Evolutionary conservation across 805 yeast genomes (phyloP).

Genomic region (Ogataea henricii): DNA sequence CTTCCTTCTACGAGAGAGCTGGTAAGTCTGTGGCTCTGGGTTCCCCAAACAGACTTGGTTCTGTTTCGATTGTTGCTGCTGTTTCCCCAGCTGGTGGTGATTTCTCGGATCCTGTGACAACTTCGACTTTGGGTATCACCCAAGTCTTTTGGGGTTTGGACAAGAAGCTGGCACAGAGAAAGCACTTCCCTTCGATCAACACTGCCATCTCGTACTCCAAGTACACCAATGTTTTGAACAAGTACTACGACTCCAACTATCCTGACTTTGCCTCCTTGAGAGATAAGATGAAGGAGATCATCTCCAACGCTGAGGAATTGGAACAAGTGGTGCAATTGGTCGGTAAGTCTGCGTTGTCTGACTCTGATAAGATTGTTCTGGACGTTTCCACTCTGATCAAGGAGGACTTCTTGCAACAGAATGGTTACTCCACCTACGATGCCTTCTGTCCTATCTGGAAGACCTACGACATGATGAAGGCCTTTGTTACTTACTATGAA

Average conservation of each 20-base stretch:
- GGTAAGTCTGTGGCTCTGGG: constrained; percentile 96
- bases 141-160: constrained; percentile 99
- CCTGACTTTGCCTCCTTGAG: constrained; percentile 92
- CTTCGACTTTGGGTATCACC: constrained; percentile 98
- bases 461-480: constrained; percentile 97
- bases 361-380: constrained; percentile 92
- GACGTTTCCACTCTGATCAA: constrained; percentile 91
- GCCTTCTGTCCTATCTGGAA: constrained; percentile 99
- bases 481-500: constrained; percentile 86
- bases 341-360: constrained; percentile 97
- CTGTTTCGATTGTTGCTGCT: constrained; percentile 99
- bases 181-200: constrained; percentile 98
- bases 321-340: constrained; percentile 99
- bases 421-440: constrained; percentile 97
- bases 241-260: constrained; percentile 80
- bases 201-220: constrained; percentile 96
- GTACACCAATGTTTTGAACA: constrained; percentile 84
- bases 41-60: constrained; percentile 93
- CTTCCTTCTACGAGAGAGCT: constrained; percentile 99
- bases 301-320: constrained; percentile 95
- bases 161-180: constrained; percentile 98
- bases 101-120: constrained; percentile 99
- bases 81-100: constrained; percentile 99
- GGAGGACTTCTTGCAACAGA: constrained; percentile 98
- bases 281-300: constrained; percentile 89